These are phyloP conservation scores for bread wheat (Triticum aestivum) DNA, from an alignment of 176 grass and related monocot species.

Conservation along the genomic window DNA sequence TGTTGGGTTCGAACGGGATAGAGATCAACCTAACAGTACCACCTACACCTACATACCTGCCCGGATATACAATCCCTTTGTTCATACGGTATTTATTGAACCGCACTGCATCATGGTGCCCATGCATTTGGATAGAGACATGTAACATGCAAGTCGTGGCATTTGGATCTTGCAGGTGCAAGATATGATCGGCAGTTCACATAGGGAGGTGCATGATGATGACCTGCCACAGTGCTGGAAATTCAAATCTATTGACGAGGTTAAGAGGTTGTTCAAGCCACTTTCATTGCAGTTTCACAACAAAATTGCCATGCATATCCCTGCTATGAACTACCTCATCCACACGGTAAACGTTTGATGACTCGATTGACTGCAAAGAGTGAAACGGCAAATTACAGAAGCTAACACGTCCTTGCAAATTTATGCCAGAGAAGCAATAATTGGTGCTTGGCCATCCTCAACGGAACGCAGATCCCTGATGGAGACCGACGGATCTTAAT, in stretches of 20 bases:
- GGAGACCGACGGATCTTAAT: slow-evolving; percentile 62
- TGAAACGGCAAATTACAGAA: not conserved
- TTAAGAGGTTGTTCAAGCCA: slow-evolving; percentile 60
- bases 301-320: slow-evolving; percentile 54
- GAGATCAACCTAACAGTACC: not conserved
- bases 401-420: slow-evolving; percentile 6
- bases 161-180: slow-evolving; percentile 42
- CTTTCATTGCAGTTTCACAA: slow-evolving; percentile 55
- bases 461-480: slow-evolving; percentile 27
- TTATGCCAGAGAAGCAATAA: slow-evolving; percentile 56
- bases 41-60: slow-evolving; percentile 76
- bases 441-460: slow-evolving; percentile 82
- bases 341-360: slow-evolving; percentile 50
- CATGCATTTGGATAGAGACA: not conserved
- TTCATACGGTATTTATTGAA: slow-evolving; percentile 51
- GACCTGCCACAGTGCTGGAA: slow-evolving; percentile 75
- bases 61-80: slow-evolving; percentile 67
- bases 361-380: not conserved
- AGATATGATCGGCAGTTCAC: slow-evolving; percentile 7
- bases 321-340: slow-evolving; percentile 78
- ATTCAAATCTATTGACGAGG: slow-evolving; percentile 62
- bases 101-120: not conserved
- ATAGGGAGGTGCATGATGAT: no score
- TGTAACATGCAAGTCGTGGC: not conserved
- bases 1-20: no score